Conservation (phyloP, 192 early-diverging fungal genomes). For the Allomyces javanicus region DNA sequence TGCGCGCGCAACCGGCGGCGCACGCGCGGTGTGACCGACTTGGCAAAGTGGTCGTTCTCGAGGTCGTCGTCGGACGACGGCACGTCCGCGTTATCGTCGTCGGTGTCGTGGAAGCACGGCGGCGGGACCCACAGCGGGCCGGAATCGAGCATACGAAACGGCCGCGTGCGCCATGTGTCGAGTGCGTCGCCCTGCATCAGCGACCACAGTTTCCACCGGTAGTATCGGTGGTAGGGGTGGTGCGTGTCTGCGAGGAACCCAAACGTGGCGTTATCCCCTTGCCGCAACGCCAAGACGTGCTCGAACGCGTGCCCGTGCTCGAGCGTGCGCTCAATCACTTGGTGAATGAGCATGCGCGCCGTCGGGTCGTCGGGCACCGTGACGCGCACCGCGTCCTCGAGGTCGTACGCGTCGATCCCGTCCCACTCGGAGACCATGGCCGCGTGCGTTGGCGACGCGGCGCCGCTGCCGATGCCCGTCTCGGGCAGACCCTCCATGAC, state of each 20-base stretch:
- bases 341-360: conserved; percentile 50
- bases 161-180: conserved; percentile 44
- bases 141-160: conserved; percentile 73
- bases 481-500: conserved; percentile 16
- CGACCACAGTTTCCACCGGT: conserved; percentile 82
- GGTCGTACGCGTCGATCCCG: too few relatives aligned
- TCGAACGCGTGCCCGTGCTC: conserved; percentile 58
- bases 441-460: too few relatives aligned
- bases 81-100: conserved; percentile 16
- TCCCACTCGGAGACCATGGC: too few relatives aligned
- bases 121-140: conserved; percentile 78
- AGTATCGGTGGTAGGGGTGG: conserved; percentile 63
- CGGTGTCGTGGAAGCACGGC: conserved; percentile 40
- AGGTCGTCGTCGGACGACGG: conserved; percentile 19
- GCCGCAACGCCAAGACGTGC: conserved; percentile 38
- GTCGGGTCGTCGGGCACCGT: conserved; percentile 30
- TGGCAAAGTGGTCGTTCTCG: conserved; percentile 12
- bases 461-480: neutral
- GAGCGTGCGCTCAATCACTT: conserved; percentile 60
- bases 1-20: conserved; percentile 17
- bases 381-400: conserved; percentile 39
- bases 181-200: conserved; percentile 64
- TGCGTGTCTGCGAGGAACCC: conserved; percentile 49
- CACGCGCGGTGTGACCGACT: conserved; percentile 9
- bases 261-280: conserved; percentile 41